These are phyloP conservation scores for Cladosporium sp. DNA, from an alignment of 2,329 filamentous ascomycete species.

Conservation along the genomic window DNA sequence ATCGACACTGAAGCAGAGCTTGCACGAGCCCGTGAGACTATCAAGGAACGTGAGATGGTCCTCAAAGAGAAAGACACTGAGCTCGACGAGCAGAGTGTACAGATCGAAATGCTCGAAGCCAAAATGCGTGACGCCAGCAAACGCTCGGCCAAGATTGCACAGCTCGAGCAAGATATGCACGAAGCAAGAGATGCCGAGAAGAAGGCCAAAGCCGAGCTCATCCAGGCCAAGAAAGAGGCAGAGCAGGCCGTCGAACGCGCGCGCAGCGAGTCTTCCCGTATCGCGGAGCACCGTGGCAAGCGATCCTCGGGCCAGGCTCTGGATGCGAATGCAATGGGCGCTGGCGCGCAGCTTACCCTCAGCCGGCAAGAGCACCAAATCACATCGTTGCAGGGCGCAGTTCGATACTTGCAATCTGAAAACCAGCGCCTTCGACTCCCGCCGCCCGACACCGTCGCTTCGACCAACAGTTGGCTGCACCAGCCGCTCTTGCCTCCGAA, in stretches of 20 bases:
- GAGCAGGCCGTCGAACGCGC: conserved; percentile 24
- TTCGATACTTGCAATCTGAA: conserved; percentile 63
- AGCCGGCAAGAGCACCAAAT: conserved; percentile 64
- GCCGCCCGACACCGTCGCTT: conserved; percentile 13
- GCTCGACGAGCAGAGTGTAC: conserved; percentile 79
- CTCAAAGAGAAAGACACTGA: conserved; percentile 59
- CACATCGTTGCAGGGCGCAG: conserved; percentile 55
- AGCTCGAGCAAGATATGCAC: conserved; percentile 47
- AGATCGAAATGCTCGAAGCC: conserved; percentile 87
- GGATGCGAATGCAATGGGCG: conserved; percentile 60
- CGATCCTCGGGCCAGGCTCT: conserved; percentile 52
- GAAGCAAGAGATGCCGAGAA: conserved; percentile 45
- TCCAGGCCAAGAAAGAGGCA: conserved; percentile 20
- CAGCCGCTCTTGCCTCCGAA: conserved; percentile 50
- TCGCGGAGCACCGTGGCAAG: conserved; percentile 21
- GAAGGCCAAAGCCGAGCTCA: conserved; percentile 39
- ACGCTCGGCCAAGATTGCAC: conserved; percentile 63
- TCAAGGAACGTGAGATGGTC: conserved; percentile 62
- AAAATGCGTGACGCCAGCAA: conserved; percentile 77
- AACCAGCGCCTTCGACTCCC: conserved; percentile 55
- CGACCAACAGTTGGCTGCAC: conserved; percentile 54
- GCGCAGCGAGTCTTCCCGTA: conserved; percentile 24
- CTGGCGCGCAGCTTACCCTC: conserved; percentile 64
- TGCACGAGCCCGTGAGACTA: conserved; percentile 69
- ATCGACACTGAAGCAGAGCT: conserved; percentile 83